phyloP scores from a whole-genome alignment of 2,329 filamentous ascomycete genomes.

The Neonectria coccinea region DNA sequence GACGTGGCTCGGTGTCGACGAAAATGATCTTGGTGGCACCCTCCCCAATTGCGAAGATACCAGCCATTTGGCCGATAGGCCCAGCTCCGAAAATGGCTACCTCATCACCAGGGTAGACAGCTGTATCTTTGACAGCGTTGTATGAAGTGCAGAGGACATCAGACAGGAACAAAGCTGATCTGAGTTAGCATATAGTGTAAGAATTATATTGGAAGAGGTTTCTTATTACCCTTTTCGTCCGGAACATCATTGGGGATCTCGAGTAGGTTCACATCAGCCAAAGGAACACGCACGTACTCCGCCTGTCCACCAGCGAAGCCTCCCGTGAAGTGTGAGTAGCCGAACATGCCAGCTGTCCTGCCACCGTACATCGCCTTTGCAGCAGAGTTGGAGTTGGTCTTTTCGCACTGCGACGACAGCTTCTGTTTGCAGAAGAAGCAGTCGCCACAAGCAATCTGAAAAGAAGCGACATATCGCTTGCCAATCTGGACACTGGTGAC shows the following conservation, averaged over 20 bases:
- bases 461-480: conserved; percentile 82
- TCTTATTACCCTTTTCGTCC: conserved; percentile 76
- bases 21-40: conserved; percentile 82
- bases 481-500: conserved; percentile 68
- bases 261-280: conserved; percentile 83
- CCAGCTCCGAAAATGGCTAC: conserved; percentile 90
- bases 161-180: conserved; percentile 74
- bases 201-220: not conserved
- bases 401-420: conserved; percentile 82
- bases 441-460: conserved; percentile 81
- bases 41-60: conserved; percentile 78
- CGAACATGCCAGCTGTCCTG: conserved; percentile 79
- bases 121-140: conserved; percentile 85
- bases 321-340: conserved; percentile 83
- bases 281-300: conserved; percentile 86
- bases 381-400: conserved; percentile 79
- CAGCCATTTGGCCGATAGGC: conserved; percentile 87
- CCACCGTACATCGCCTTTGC: conserved; percentile 83
- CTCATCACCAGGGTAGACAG: conserved; percentile 79
- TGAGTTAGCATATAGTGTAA: not conserved
- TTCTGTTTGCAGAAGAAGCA: conserved; percentile 86
- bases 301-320: conserved; percentile 90
- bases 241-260: conserved; percentile 79
- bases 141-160: conserved; percentile 85
- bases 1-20: conserved; percentile 78